Evolutionary conservation across 1,139 yeast species (phyloP), one percentile per base, ranked within the genome.

Genomic region (Candida buenavistaensis): DNA sequence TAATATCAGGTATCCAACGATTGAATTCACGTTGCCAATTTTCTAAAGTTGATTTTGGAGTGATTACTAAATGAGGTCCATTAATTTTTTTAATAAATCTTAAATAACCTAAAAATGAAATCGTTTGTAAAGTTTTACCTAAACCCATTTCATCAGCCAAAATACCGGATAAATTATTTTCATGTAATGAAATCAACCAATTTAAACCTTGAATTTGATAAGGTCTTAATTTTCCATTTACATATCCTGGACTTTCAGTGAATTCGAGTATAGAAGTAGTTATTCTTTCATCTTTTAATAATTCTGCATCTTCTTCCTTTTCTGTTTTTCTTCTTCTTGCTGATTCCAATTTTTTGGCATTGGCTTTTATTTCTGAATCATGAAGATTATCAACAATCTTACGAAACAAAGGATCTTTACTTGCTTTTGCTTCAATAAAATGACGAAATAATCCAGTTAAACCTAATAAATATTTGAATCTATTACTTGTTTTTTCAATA

Each of bases 131-230:
- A 1, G 98, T 92, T 57, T 92, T 92, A 41, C 98, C 98, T 39
- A 92, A 72, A 2, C 98, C 98, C 98, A 92, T 92, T 60, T 92
- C 98, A 62, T 92, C 98, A 7, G 98, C 98, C 40, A 92, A 71
- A 32, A 92, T 90, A 32, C 97, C 97, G 1, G 94, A 81, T 37
- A 90, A 72, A 50, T 83, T 80, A 61, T 90, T 88, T 48, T 86
- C 94, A 53, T 84, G 82, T 38, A 90, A 64, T 1, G 89, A 78
- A 14, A 89, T 79, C 51, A 90, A 66, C 97, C 97, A 90, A 62
- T 90, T 90, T 46, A 90, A 72, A 37, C 97, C 97, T 56, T 86
- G 96, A 40, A 90, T 75, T 61, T 90, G 97, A 59, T 90, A 84
- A n/a, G 84, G 82, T 51, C 94, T 72, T 40, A 84, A 56, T 36